Percentiles rank a stretch among this genome's conserved stretches.
These are phyloP conservation scores for Tulasnella sp. DNA, from an alignment of 768 basidiomycete genomes.

Conservation along the genomic window DNA sequence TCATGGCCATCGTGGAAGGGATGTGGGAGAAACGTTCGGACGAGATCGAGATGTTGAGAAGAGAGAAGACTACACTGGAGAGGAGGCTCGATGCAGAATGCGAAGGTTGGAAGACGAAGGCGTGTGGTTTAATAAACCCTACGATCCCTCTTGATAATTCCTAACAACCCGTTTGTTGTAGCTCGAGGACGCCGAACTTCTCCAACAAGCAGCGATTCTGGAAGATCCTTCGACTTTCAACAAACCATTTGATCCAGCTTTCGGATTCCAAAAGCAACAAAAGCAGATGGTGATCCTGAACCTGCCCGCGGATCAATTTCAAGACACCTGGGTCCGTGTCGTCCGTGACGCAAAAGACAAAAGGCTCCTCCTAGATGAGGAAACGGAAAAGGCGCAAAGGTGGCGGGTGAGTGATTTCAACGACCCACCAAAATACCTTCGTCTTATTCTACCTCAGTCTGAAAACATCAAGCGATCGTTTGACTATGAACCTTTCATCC, in stretches of 20 bases:
- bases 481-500: too few relatives aligned
- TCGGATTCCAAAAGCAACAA: slow-evolving; percentile 37
- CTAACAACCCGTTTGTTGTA: neutral
- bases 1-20: slow-evolving; percentile 51
- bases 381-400: slow-evolving; percentile 34
- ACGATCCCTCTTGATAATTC: neutral
- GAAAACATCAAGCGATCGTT: too few relatives aligned
- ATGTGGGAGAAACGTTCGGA: slow-evolving; percentile 39
- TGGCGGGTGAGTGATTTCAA: slow-evolving; percentile 41
- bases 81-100: slow-evolving; percentile 30
- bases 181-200: slow-evolving; percentile 35
- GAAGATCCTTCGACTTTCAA: slow-evolving; percentile 24
- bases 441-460: too few relatives aligned
- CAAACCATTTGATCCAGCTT: slow-evolving; percentile 21
- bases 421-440: too few relatives aligned
- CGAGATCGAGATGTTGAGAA: slow-evolving; percentile 42
- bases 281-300: slow-evolving; percentile 37
- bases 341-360: slow-evolving; percentile 31
- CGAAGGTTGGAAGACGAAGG: slow-evolving; percentile 31
- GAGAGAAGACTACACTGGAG: slow-evolving; percentile 39
- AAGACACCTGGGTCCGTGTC: slow-evolving; percentile 39
- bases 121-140: too few relatives aligned
- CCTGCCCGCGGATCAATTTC: slow-evolving; percentile 32
- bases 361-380: slow-evolving; percentile 40
- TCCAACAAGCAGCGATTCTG: slow-evolving; percentile 25